These are phyloP conservation scores for Alternaria ethzedia DNA, from an alignment of 2,329 filamentous ascomycete genomes.

Conservation along the genomic window DNA sequence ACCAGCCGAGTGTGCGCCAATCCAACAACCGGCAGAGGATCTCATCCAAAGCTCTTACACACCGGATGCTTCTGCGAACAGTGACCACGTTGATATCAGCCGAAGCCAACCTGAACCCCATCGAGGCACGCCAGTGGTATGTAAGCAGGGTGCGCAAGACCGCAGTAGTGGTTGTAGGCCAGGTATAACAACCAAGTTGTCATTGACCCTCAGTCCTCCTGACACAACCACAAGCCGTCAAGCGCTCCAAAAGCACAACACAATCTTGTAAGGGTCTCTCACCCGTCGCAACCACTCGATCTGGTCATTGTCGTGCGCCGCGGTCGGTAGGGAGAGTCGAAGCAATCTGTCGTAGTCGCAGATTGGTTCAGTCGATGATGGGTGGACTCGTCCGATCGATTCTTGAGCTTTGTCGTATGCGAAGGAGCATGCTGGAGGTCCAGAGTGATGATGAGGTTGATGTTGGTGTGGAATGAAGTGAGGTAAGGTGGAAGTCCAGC, in stretches of 20 bases:
- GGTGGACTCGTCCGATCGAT: conserved; percentile 1
- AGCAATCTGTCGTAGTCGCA: not conserved
- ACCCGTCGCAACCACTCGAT: conserved; percentile 1
- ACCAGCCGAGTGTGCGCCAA: not conserved
- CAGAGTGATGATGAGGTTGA: not conserved
- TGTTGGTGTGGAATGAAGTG: not conserved
- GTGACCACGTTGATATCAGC: conserved; percentile 1
- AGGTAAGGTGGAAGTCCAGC: not conserved
- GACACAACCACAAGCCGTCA: conserved; percentile 1
- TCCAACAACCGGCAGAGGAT: not conserved
- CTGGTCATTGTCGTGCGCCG: not conserved
- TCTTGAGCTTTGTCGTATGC: not conserved
- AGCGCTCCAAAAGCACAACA: conserved; percentile 2
- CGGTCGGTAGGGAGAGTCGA: conserved; percentile 4
- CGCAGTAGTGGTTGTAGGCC: not conserved
- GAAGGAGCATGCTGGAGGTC: not conserved
- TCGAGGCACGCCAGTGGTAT: conserved; percentile 1
- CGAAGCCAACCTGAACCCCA: conserved; percentile 3
- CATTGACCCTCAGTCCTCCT: conserved; percentile 2
- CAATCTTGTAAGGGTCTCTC: not conserved
- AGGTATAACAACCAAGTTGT: conserved; percentile 1
- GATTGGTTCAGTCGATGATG: conserved; percentile 4
- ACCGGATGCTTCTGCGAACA: not conserved
- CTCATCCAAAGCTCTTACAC: conserved; percentile 5
- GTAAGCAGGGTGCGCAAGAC: not conserved